These are phyloP conservation scores for Chlorella vulgaris DNA, from an alignment of 139 green algal genomes.

Conservation along the genomic window DNA sequence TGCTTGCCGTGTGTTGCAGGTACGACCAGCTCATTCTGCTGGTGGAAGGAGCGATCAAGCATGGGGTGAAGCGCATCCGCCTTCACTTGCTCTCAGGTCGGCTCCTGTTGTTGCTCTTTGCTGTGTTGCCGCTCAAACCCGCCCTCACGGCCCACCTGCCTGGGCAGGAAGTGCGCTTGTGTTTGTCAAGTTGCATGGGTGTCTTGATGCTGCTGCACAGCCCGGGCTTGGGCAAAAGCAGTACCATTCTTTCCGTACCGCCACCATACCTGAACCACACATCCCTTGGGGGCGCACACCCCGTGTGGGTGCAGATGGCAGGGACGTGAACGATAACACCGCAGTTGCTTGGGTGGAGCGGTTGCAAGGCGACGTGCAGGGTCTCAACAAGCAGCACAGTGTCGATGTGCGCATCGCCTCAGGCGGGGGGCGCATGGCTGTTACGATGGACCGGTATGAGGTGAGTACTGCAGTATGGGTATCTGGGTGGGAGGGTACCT, in stretches of 20 bases:
- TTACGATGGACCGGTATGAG: constrained; percentile 97
- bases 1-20: constrained; percentile 5
- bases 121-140: too few relatives aligned
- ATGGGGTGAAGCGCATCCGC: constrained; percentile 64
- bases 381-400: constrained; percentile 23
- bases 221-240: too few relatives aligned
- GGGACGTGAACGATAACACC: constrained; percentile 66
- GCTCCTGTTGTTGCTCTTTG: not conserved
- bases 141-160: too few relatives aligned
- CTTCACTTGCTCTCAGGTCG: constrained; percentile 61
- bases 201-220: too few relatives aligned
- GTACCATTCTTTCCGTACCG: too few relatives aligned
- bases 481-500: not conserved
- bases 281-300: not conserved
- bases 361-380: constrained; percentile 35
- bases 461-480: constrained; percentile 26
- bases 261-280: too few relatives aligned
- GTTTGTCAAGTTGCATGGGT: too few relatives aligned
- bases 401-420: constrained; percentile 86
- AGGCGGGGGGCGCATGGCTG: constrained; percentile 90
- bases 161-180: too few relatives aligned
- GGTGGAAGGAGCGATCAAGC: constrained; percentile 54
- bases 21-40: constrained; percentile 72
- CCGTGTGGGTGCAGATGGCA: constrained; percentile 56
- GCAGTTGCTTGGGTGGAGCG: constrained; percentile 55